Evolutionary conservation across 352 stramenopile species (phyloP).

Genomic region (Globisporangium parvum): DNA sequence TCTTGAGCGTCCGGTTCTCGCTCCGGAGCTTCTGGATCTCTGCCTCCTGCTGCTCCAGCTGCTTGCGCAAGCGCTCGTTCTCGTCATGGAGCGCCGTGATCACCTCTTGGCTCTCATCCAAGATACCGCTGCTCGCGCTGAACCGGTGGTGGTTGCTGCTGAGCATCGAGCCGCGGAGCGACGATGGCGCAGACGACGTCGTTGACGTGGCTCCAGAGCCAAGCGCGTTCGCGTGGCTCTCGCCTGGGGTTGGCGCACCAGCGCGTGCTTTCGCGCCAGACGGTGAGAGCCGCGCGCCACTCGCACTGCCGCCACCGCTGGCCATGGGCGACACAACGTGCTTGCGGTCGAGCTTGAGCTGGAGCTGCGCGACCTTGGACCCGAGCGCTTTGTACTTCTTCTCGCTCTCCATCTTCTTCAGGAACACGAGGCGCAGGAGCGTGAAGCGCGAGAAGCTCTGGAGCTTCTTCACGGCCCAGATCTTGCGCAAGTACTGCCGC

Average conservation of each 20-base stretch:
- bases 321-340: constrained; percentile 21
- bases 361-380: constrained; percentile 64
- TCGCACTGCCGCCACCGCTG: background rate
- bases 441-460: constrained; percentile 80
- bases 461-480: constrained; percentile 41
- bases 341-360: constrained; percentile 65
- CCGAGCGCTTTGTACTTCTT: constrained; percentile 70
- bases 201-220: too few species aligned
- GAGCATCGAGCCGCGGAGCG: constrained; percentile 45
- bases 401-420: constrained; percentile 79
- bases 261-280: constrained; percentile 24
- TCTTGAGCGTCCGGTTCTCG: constrained; percentile 73
- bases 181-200: constrained; percentile 3
- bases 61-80: constrained; percentile 69
- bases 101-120: constrained; percentile 85
- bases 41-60: constrained; percentile 66
- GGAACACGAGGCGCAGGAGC: constrained; percentile 64
- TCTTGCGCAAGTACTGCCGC: constrained; percentile 44
- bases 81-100: constrained; percentile 81
- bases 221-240: background rate
- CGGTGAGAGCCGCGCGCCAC: constrained; percentile 32
- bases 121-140: constrained; percentile 63
- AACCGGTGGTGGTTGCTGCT: constrained; percentile 31
- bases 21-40: constrained; percentile 74
- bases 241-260: constrained; percentile 14